phyloP scores from a whole-genome alignment of 106 monocot species.

The Allium sativum region DNA sequence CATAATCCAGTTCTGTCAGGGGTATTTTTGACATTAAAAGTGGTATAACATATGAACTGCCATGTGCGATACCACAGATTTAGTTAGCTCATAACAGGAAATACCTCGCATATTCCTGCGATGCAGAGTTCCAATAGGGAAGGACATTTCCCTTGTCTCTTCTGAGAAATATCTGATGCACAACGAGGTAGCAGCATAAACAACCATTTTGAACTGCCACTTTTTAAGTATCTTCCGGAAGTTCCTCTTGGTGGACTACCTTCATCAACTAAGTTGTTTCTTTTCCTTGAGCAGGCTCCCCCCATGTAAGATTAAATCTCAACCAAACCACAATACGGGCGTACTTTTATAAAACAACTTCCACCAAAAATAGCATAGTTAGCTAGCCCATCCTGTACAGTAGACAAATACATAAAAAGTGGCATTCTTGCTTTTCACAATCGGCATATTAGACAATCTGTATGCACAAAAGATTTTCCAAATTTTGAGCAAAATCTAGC shows the following conservation, averaged over 20 bases:
- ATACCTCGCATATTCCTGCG: constrained; percentile 65
- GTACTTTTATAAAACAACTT: neutral
- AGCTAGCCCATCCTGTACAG: constrained; percentile 5
- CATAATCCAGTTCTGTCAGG: too few species aligned
- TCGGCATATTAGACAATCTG: neutral
- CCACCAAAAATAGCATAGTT: neutral
- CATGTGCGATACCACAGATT: too few species aligned
- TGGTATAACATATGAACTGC: too few species aligned
- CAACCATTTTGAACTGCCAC: constrained; percentile 80
- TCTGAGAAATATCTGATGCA: constrained; percentile 16
- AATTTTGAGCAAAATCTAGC: neutral
- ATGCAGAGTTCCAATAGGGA: constrained; percentile 86
- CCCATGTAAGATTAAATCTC: constrained; percentile 45
- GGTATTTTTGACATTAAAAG: too few species aligned
- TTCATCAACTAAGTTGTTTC: constrained; percentile 46
- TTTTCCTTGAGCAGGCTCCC: constrained; percentile 88
- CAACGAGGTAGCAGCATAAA: constrained; percentile 47
- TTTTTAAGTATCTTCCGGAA: constrained; percentile 49
- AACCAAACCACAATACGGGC: neutral
- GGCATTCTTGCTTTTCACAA: neutral
- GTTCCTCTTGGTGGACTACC: constrained; percentile 15
- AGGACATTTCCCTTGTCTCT: constrained; percentile 35
- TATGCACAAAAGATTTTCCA: neutral
- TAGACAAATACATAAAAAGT: neutral
- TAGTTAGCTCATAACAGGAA: neutral